phyloP scores from a whole-genome alignment of 78 protist genomes.

The Dictyostelium capitatum region DNA sequence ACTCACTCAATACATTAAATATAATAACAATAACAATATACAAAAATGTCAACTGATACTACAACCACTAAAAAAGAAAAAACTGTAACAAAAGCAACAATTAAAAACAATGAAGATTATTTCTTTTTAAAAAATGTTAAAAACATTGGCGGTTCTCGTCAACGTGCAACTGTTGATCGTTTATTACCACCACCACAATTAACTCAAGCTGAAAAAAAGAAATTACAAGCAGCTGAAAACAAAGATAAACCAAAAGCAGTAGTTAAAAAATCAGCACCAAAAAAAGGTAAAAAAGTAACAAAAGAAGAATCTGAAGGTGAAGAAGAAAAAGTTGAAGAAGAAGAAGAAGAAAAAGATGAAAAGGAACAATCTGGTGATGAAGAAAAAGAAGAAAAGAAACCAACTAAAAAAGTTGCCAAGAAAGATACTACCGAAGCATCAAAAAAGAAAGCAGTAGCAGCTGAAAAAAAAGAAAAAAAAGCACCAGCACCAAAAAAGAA shows the following conservation, averaged over 20 bases:
- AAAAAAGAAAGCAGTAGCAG: not conserved
- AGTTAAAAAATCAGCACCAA: not conserved
- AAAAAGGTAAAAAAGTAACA: no score
- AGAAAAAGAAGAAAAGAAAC: not conserved
- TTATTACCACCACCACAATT: conserved; percentile 7
- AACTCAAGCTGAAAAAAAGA: conserved; percentile 3
- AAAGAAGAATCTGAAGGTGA: not conserved
- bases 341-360: not conserved
- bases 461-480: not conserved
- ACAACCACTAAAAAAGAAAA: not conserved
- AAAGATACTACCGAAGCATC: not conserved
- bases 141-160: not conserved
- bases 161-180: not conserved
- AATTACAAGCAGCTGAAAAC: not conserved
- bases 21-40: not conserved
- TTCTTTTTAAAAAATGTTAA: conserved; percentile 8
- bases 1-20: not conserved
- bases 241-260: conserved; percentile 9
- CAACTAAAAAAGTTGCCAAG: not conserved
- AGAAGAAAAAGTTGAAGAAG: not conserved
- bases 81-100: conserved; percentile 1
- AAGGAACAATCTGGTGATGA: conserved; percentile 4
- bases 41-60: not conserved
- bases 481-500: conserved; percentile 4
- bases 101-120: conserved; percentile 4